A percentile compares a stretch with the other conserved stretches of the same genome.
Conservation (phyloP, 495 filamentous ascomycete genomes). For the Cladorrhinum samala region DNA sequence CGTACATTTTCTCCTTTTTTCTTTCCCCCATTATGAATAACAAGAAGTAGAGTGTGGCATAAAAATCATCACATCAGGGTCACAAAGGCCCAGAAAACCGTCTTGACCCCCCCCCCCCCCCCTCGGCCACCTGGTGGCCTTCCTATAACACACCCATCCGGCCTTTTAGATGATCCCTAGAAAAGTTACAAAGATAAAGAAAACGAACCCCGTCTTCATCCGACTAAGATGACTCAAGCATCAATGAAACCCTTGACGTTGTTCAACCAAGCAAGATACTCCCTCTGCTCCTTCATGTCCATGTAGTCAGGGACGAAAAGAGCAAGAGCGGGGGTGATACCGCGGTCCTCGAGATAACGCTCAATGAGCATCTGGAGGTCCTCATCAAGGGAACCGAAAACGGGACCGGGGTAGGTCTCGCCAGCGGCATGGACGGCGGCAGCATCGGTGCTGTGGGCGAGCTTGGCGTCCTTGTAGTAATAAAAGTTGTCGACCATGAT, state of each 20-base stretch:
- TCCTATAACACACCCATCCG: too few relatives aligned
- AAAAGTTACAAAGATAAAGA: too few relatives aligned
- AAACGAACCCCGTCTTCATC: too few relatives aligned
- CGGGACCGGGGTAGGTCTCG: slow-evolving; percentile 82
- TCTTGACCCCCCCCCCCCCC: too few relatives aligned
- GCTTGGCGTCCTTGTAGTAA: slow-evolving; percentile 68
- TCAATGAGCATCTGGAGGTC: slow-evolving; percentile 89
- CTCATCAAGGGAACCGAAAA: slow-evolving; percentile 90
- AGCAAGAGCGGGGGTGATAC: slow-evolving; percentile 80
- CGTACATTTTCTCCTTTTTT: neutral
- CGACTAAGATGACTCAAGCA: slow-evolving; percentile 41
- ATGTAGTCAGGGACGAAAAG: slow-evolving; percentile 94
- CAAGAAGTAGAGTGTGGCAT: neutral
- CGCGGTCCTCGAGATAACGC: slow-evolving; percentile 90
- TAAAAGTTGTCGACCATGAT: slow-evolving; percentile 88
- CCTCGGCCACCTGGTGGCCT: too few relatives aligned
- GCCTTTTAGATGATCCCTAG: too few relatives aligned
- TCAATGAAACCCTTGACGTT: slow-evolving; percentile 73
- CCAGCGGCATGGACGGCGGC: slow-evolving; percentile 48
- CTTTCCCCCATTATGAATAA: neutral
- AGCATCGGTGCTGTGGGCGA: slow-evolving; percentile 51
- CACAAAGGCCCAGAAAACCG: neutral
- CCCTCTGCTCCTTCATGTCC: slow-evolving; percentile 97
- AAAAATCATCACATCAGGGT: neutral
- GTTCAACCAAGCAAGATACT: slow-evolving; percentile 87